Evolutionary conservation across 805 yeast genomes (phyloP).

Genomic region (Grigorovia transvaalensis): DNA sequence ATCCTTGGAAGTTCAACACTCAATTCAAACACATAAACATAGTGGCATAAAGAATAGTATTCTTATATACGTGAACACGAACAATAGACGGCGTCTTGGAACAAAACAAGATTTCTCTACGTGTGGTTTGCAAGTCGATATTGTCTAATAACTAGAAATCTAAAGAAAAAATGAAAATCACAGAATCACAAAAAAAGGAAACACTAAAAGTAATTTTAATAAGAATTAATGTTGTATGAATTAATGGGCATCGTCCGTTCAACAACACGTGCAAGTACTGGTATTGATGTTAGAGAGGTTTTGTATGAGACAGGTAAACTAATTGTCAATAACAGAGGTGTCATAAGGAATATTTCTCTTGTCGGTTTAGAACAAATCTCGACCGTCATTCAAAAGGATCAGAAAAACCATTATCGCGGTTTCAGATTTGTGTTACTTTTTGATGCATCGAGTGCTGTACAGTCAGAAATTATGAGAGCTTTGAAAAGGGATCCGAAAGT

Average conservation of each 20-base stretch:
- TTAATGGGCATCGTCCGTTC: slow-evolving; percentile 83
- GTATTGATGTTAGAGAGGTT: slow-evolving; percentile 53
- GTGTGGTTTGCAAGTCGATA: too few relatives aligned
- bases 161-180: too few relatives aligned
- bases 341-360: slow-evolving; percentile 72
- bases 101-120: too few relatives aligned
- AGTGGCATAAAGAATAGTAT: too few relatives aligned
- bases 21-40: too few relatives aligned
- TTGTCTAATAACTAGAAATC: too few relatives aligned
- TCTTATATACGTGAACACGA: too few relatives aligned
- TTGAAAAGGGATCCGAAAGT: slow-evolving; percentile 85
- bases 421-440: slow-evolving; percentile 78
- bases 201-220: not conserved
- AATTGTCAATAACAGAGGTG: slow-evolving; percentile 83
- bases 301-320: slow-evolving; percentile 69
- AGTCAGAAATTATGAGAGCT: slow-evolving; percentile 71
- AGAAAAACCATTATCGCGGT: slow-evolving; percentile 85
- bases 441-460: slow-evolving; percentile 79
- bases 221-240: slow-evolving; percentile 66
- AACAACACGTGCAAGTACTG: slow-evolving; percentile 41
- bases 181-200: not conserved
- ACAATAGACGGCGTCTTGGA: too few relatives aligned
- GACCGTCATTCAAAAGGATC: slow-evolving; percentile 70
- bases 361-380: slow-evolving; percentile 69
- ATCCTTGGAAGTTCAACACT: too few relatives aligned